Evolutionary conservation across 1,284 basidiomycete genomes (phyloP).

Genomic region (Volvariella surrecta): DNA sequence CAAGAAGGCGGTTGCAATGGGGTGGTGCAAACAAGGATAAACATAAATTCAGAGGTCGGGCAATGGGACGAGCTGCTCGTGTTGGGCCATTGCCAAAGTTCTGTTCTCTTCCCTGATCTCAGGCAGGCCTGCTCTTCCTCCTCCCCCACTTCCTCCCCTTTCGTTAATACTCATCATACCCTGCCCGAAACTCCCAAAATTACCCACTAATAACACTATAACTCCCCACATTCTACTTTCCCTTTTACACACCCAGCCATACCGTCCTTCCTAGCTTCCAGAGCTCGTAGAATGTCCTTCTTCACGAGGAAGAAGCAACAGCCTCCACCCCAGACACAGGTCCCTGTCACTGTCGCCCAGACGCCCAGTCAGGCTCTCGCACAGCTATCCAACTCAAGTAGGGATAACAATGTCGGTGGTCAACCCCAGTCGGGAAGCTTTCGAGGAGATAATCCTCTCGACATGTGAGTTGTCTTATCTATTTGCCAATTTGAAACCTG

Average conservation of each 20-base stretch:
- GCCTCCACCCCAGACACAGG: constrained; percentile 23
- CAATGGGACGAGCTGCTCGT: no score
- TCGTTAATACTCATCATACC: constrained; percentile 3
- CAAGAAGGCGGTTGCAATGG: background rate
- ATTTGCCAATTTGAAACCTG: background rate
- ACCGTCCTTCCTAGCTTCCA: constrained; percentile 28
- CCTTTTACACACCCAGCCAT: constrained; percentile 19
- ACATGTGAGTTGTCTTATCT: constrained; percentile 28
- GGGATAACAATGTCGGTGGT: constrained; percentile 17
- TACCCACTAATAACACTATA: constrained; percentile 1
- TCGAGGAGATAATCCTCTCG: constrained; percentile 23
- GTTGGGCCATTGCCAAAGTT: background rate
- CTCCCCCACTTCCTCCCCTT: constrained; percentile 2
- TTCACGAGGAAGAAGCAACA: constrained; percentile 72
- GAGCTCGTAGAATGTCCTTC: constrained; percentile 78
- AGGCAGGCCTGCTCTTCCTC: constrained; percentile 7
- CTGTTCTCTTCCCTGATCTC: constrained; percentile 5
- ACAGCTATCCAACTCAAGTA: constrained; percentile 32
- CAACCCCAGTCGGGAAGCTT: constrained; percentile 21
- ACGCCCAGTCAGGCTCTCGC: constrained; percentile 58
- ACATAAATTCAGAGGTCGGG: background rate
- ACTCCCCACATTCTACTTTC: constrained; percentile 3
- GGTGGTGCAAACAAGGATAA: background rate
- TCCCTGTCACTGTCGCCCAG: constrained; percentile 46
- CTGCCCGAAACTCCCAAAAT: constrained; percentile 2